A percentile compares a stretch with the other conserved stretches of the same genome.
phyloP scores from a whole-genome alignment of 1,139 yeast genomes.

The Yamadazyma sp. region DNA sequence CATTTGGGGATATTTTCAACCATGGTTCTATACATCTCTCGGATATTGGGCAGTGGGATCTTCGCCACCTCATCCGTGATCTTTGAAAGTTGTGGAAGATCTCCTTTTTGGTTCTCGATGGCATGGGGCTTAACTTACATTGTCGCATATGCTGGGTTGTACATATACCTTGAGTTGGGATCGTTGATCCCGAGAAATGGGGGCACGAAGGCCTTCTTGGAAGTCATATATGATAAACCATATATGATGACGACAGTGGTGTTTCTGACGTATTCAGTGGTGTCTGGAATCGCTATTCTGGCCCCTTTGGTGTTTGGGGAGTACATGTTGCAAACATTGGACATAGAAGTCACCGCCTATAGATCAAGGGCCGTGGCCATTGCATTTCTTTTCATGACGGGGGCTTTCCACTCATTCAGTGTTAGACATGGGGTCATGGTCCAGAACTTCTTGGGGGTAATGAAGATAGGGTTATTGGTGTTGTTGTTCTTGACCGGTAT shows the following conservation, averaged over 20 bases:
- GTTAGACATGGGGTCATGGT: constrained; percentile 52
- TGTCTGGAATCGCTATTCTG: constrained; percentile 65
- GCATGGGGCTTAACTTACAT: constrained; percentile 65
- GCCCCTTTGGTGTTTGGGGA: constrained; percentile 73
- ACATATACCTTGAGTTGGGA: constrained; percentile 67
- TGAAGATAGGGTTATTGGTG: constrained; percentile 49
- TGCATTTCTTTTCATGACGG: constrained; percentile 39
- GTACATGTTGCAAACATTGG: constrained; percentile 54
- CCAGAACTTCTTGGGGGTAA: constrained; percentile 57
- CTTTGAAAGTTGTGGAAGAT: constrained; percentile 66
- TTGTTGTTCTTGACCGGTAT: constrained; percentile 52
- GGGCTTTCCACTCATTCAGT: constrained; percentile 53
- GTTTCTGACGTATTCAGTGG: constrained; percentile 54
- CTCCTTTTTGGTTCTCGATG: constrained; percentile 54
- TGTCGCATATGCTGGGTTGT: constrained; percentile 65
- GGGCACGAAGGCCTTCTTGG: constrained; percentile 70
- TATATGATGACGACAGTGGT: constrained; percentile 59
- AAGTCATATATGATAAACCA: constrained; percentile 62
- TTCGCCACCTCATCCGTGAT: constrained; percentile 71
- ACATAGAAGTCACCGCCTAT: constrained; percentile 37
- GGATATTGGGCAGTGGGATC: constrained; percentile 78
- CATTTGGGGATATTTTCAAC: constrained; percentile 71
- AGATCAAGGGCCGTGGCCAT: constrained; percentile 47
- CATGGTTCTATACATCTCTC: constrained; percentile 58
- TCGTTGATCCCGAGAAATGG: constrained; percentile 72